Base-by-base conservation (phyloP, 164 flowering plant species). In the Saururus chinensis region DNA sequence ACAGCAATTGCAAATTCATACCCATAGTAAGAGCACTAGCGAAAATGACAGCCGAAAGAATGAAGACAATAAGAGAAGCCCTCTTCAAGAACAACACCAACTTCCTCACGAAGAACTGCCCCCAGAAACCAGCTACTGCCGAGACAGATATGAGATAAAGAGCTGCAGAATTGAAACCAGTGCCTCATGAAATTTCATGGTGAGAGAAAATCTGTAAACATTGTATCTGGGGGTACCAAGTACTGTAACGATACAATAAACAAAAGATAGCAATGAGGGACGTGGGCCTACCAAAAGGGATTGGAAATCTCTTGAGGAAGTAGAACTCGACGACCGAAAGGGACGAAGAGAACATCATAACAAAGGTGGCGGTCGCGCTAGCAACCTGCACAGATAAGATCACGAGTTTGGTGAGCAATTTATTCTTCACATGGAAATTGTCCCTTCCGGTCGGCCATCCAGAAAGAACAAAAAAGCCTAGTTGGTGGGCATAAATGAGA, bases 331-430 rank as follows among this genome's bases (percentile, higher is more conserved):
- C 87, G 56, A 93, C 98, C 0, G 98, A 93, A 23, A 93, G 70
- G n/a, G 98, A 93, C 41, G 98, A 88, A 37, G 98, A 93, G 76
- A 80, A 93, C 93, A 90, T 76, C 98, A 93, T 93, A 70, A 88
- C 97, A 68, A 93, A 93, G n/a, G 98, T 88, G 24, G 98, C 97
- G 37, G 98, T 93, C 2, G 98, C 96, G 58, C 98, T 92, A 0
- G 96, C 96, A 22, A 92, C 96, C 96, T 91, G 75, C 40, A 41
- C 11, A 35, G 0, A 41, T 57, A 53, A 40, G 21, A 45, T 45
- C 49, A 45, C 56, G 37, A 19, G 23, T 17, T 30, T 19, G 49
- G 30, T 23, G 17, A 49, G 20, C 56, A 51, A 61, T n/a, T n/a
- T n/a, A n/a, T n/a, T n/a, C n/a, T 6, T 30, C 37, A 30, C 37